These are phyloP conservation scores for Paratinospora sagittata DNA, from an alignment of 164 flowering plant species.

Conservation along the genomic window DNA sequence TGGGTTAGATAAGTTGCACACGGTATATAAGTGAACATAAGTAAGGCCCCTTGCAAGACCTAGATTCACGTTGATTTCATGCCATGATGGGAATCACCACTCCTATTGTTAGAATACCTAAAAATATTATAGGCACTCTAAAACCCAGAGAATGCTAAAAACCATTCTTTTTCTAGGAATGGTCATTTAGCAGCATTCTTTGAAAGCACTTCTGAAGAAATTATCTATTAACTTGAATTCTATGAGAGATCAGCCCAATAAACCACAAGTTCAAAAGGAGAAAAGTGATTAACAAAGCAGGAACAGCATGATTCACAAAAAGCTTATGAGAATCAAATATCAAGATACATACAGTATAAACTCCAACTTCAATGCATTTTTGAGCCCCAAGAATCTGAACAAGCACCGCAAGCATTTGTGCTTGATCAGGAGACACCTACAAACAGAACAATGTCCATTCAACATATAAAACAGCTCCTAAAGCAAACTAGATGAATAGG, in stretches of 20 bases:
- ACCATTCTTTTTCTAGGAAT: too few species aligned
- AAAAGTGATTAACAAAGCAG: neutral
- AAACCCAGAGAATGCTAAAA: too few species aligned
- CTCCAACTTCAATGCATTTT: slow-evolving; percentile 84
- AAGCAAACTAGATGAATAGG: neutral
- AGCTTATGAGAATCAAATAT: neutral
- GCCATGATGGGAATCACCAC: too few species aligned
- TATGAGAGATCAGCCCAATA: neutral
- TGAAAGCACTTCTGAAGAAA: neutral
- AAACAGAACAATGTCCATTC: neutral
- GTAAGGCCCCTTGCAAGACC: too few species aligned
- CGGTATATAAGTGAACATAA: too few species aligned
- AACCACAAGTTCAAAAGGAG: neutral
- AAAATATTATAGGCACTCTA: too few species aligned
- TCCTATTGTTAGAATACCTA: too few species aligned
- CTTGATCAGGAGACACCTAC: slow-evolving; percentile 94
- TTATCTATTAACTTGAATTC: neutral
- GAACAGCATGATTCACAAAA: neutral
- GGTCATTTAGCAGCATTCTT: too few species aligned
- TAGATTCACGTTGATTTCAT: too few species aligned
- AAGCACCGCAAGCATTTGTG: slow-evolving; percentile 85
- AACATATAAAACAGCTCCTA: neutral
- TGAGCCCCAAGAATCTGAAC: slow-evolving; percentile 75
- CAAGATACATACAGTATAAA: slow-evolving; percentile 51
- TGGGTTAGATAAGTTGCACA: too few species aligned